Percentiles rank a stretch among this genome's conserved stretches.
These are phyloP conservation scores for Phytophthora pisi DNA, from an alignment of 352 stramenopile species.

Conservation along the genomic window DNA sequence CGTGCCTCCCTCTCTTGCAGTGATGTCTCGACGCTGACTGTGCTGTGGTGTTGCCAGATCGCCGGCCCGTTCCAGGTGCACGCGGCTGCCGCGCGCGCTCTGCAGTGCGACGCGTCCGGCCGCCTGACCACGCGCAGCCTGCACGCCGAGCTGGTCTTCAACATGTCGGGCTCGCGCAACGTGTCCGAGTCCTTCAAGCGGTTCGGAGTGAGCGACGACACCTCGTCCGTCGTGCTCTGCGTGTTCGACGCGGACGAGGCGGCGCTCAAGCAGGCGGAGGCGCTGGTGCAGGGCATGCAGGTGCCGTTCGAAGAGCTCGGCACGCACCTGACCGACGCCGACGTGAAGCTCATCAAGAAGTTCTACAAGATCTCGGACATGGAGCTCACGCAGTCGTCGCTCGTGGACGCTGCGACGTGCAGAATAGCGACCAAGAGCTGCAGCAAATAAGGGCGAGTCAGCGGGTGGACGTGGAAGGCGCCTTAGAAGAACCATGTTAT, in stretches of 20 bases:
- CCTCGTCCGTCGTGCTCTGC: conserved; percentile 69
- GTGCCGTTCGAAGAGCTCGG: conserved; percentile 53
- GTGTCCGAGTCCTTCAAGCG: conserved; percentile 83
- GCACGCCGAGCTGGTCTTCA: conserved; percentile 87
- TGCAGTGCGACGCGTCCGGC: conserved; percentile 66
- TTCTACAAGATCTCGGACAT: conserved; percentile 88
- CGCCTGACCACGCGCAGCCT: conserved; percentile 76
- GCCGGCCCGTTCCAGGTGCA: conserved; percentile 81
- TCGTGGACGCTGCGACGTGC: conserved; percentile 72
- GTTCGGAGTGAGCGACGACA: conserved; percentile 70
- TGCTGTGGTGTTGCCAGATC: conserved; percentile 41
- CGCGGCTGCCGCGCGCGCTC: conserved; percentile 64
- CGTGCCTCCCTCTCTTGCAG: background rate
- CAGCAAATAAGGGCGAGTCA: conserved; percentile 61
- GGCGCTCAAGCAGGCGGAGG: conserved; percentile 36
- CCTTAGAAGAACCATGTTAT: background rate
- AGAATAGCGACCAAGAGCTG: conserved; percentile 90
- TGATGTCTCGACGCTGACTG: too few species aligned
- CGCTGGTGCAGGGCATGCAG: conserved; percentile 61
- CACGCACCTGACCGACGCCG: conserved; percentile 47
- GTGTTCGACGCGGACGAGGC: conserved; percentile 73
- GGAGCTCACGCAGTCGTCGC: conserved; percentile 66
- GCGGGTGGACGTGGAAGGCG: background rate
- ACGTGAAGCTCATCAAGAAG: conserved; percentile 72
- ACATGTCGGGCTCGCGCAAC: conserved; percentile 84